Conservation (phyloP, 2,329 filamentous ascomycete species). For the Aspergillus fumigatiaffinis region DNA sequence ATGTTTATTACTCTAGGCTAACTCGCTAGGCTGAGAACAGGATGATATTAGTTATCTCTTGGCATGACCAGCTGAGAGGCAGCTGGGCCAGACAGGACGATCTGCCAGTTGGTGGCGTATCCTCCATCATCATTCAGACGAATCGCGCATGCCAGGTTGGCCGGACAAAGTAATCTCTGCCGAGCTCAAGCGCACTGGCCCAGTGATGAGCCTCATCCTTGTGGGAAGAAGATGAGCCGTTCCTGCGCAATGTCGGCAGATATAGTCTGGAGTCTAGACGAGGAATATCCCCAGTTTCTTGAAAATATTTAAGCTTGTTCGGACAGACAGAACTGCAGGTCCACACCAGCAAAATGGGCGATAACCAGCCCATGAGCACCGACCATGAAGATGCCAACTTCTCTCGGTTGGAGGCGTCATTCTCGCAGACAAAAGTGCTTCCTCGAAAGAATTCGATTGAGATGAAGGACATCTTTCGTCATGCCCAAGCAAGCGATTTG, state of each 20-base stretch:
- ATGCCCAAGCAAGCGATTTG: conserved; percentile 7
- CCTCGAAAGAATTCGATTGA: conserved; percentile 10
- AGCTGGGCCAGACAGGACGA: background rate
- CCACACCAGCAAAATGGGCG: background rate
- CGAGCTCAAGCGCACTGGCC: too few relatives aligned
- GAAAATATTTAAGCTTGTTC: too few relatives aligned
- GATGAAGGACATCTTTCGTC: conserved; percentile 11
- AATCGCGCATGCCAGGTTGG: too few relatives aligned
- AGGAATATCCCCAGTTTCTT: too few relatives aligned
- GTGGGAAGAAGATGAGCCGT: too few relatives aligned
- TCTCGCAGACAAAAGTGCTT: conserved; percentile 7
- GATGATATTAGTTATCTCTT: background rate
- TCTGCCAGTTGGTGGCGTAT: background rate
- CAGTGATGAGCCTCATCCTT: too few relatives aligned
- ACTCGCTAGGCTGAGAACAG: too few relatives aligned
- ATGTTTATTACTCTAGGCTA: too few relatives aligned
- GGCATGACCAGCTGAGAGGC: background rate
- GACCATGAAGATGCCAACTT: conserved; percentile 1
- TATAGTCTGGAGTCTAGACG: too few relatives aligned
- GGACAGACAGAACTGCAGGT: background rate
- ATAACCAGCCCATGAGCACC: background rate
- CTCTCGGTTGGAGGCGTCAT: conserved; percentile 11
- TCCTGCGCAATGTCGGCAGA: too few relatives aligned
- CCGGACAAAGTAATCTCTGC: too few relatives aligned
- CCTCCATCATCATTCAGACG: too few relatives aligned